Percentiles rank a stretch among this genome's conserved stretches.
phyloP scores from a whole-genome alignment of 805 yeast genomes.

The Spathaspora sp. region DNA sequence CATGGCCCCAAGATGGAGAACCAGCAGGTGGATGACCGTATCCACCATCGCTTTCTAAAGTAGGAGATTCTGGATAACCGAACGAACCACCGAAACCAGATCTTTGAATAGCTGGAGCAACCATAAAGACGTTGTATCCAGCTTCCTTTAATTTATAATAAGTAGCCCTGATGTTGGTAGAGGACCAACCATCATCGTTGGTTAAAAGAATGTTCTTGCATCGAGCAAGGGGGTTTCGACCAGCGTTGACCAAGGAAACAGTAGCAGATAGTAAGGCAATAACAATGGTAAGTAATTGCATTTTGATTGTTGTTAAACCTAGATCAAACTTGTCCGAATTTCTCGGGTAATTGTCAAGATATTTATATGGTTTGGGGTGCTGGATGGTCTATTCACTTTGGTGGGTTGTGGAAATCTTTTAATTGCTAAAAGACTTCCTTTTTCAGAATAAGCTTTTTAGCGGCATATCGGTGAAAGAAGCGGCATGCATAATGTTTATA shows the following conservation, averaged over 20 bases:
- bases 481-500: too few relatives aligned
- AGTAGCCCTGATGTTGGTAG: slow-evolving; percentile 54
- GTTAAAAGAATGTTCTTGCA: slow-evolving; percentile 2
- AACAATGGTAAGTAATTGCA: background rate
- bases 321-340: background rate
- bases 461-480: too few relatives aligned
- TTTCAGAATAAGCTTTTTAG: too few relatives aligned
- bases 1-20: slow-evolving; percentile 55
- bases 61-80: slow-evolving; percentile 36
- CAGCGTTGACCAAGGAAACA: slow-evolving; percentile 20
- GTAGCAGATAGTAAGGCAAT: background rate
- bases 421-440: too few relatives aligned
- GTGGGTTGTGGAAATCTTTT: too few relatives aligned
- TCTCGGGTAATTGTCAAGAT: background rate
- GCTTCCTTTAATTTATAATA: slow-evolving; percentile 45
- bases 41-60: slow-evolving; percentile 42
- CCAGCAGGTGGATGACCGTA: slow-evolving; percentile 46
- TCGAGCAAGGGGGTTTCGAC: slow-evolving; percentile 29
- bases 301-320: background rate
- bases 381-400: too few relatives aligned
- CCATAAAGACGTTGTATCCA: slow-evolving; percentile 48
- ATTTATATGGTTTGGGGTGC: background rate
- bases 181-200: slow-evolving; percentile 57
- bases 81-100: slow-evolving; percentile 57
- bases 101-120: slow-evolving; percentile 50